Evolutionary conservation across 305 asterid species (phyloP).

Genomic region (Fraxinus xanthoxyloides): DNA sequence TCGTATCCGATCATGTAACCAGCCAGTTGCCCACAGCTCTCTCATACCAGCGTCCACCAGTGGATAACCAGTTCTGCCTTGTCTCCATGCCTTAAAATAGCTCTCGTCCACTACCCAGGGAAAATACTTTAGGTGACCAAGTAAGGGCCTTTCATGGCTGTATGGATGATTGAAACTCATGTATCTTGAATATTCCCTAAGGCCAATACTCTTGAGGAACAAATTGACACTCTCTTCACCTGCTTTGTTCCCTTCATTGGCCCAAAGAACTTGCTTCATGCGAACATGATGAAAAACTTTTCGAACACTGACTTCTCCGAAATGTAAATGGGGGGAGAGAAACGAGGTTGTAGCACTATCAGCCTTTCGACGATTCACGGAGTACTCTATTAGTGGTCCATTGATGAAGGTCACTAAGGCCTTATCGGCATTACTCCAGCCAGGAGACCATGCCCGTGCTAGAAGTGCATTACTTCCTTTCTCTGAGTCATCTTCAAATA

Average conservation of each 20-base stretch:
- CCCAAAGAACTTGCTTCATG: constrained; percentile 83
- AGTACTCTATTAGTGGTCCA: constrained; percentile 78
- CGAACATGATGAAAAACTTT: constrained; percentile 86
- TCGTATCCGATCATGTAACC: constrained; percentile 92
- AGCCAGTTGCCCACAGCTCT: constrained; percentile 96
- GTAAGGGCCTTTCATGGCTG: constrained; percentile 93
- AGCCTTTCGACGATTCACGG: constrained; percentile 81
- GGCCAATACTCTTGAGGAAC: constrained; percentile 89
- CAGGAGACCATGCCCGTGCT: constrained; percentile 94
- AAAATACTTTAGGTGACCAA: constrained; percentile 70
- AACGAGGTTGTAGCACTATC: constrained; percentile 92
- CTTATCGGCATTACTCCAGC: constrained; percentile 93
- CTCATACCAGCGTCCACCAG: constrained; percentile 98
- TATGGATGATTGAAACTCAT: constrained; percentile 90
- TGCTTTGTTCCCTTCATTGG: constrained; percentile 79
- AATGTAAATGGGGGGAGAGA: constrained; percentile 91
- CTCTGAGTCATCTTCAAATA: constrained; percentile 86
- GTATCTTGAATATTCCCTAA: constrained; percentile 88
- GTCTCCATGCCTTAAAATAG: constrained; percentile 91
- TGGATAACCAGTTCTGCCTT: constrained; percentile 95
- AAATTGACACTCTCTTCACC: constrained; percentile 93
- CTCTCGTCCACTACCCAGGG: constrained; percentile 92
- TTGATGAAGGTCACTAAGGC: constrained; percentile 74
- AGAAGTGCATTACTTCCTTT: constrained; percentile 95
- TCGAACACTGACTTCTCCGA: constrained; percentile 88